These are phyloP conservation scores for Solanum rostratum DNA, from an alignment of 257 asterid genomes.

Conservation along the genomic window DNA sequence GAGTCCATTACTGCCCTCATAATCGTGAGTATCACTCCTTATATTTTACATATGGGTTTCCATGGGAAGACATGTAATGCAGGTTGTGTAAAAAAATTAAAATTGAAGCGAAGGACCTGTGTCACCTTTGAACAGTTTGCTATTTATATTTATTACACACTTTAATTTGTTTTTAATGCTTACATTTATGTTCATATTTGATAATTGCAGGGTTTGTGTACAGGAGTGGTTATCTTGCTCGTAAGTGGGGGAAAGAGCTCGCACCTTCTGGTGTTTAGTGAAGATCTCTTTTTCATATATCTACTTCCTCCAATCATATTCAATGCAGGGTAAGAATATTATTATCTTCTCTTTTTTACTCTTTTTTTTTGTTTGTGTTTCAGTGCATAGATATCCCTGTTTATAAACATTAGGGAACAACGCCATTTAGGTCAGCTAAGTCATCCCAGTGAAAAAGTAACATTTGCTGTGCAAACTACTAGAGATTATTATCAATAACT, in stretches of 20 bases:
- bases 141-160: not conserved
- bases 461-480: not conserved
- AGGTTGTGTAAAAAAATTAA: not conserved
- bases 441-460: not conserved
- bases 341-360: not conserved
- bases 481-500: not conserved
- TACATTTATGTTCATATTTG: not conserved
- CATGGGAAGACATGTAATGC: not conserved
- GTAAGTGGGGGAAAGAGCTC: conserved; percentile 25
- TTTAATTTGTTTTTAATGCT: not conserved
- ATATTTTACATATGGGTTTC: not conserved
- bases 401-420: not conserved
- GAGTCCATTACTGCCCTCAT: conserved; percentile 34
- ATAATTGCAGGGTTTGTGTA: conserved; percentile 20
- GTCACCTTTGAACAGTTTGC: not conserved
- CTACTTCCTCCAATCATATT: conserved; percentile 38
- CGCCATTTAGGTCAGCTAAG: not conserved
- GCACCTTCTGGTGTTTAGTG: conserved; percentile 28
- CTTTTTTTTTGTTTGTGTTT: not conserved
- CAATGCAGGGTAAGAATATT: conserved; percentile 27
- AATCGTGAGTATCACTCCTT: conserved; percentile 9
- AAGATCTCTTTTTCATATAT: conserved; percentile 37
- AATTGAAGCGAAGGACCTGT: not conserved
- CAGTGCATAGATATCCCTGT: not conserved
- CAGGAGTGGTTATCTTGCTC: conserved; percentile 30